Evolutionary conservation across 1,139 yeast species (phyloP), one percentile per base, ranked within the genome.

Genomic region (Debaryomyces psychrophilus): DNA sequence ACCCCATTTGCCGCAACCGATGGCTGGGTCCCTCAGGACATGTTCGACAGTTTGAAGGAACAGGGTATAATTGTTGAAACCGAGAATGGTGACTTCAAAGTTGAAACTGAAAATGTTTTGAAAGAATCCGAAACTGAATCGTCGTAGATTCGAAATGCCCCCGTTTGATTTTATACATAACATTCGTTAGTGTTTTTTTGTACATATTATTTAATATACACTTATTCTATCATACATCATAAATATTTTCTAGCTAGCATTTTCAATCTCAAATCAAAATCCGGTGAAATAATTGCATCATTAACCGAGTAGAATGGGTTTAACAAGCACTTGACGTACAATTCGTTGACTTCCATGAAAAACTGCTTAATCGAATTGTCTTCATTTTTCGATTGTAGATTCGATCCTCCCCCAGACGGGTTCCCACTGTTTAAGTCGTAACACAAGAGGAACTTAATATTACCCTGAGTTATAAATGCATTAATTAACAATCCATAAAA

Each of bases 21-120:
- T 48, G 97, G 97, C 5, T 92, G 97, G 97, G 79, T 93, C 48
- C 97, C 98, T 22, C 96, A 89, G 62, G 96, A 90, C 60, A 81
- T 90, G 86, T 90, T 92, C 61, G 85, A 81, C 37, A 79, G 80
- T 47, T 75, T 90, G 55, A 67, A 81, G 39, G 81, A 81, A 17
- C 84, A 83, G 53, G 95, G 93, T 1, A 73, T 86, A 48, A 71
- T 92, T 44, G 71, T 65, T 27, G 65, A 63, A 43, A 66, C 61
- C 28, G 64, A 58, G 22, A 55, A 65, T 36, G 79, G 77, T 17
- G 67, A 74, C 54, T 71, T 60, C 54, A 60, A 58, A 44, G 56
- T 75, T 37, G 76, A 71, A 45, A 64, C 73, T 27, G 79, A 73
- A 31, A 71, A 69, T 52, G 69, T 65, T 3, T 67, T 74, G 50